Base-by-base conservation (phyloP, 2,329 filamentous ascomycete species). In the Neopestalotiopsis rosae region DNA sequence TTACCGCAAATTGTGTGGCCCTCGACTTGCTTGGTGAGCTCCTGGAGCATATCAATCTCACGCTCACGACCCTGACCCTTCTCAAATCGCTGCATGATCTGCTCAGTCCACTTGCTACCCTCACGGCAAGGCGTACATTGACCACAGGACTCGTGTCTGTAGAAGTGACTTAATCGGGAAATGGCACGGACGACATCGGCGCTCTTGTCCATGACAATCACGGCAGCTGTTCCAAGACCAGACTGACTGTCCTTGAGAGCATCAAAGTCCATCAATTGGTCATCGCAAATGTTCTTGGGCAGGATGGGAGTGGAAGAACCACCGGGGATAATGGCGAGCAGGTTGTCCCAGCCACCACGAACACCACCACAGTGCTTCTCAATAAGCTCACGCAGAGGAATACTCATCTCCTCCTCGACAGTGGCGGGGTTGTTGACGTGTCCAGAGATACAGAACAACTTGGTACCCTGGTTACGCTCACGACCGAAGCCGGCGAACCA, bases 71-170 rank as follows among this genome's bases (percentile, higher is more conserved):
- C 96, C 82, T 94, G 90, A 69, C 96, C 96, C 81, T 93, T 92
- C 87, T 97, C 94, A 76, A 99, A 97, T 68, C 96, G 92, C 82
- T 92, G 87, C 96, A 99, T 98, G 82, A 99, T 98, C 87, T 99
- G 95, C 83, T 97, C 93, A 12, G 95, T 98, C 96, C 96, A 99
- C 86, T 97, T 98, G 87, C 92, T 97, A 74, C 96, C 96, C 85
- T 99, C 96, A 80, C 96, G 93, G 89, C 96, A 99, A n/a, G 96
- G 96, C 69, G 96, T 99, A 87, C 96, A 99, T 86, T 99, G 96
- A 70, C 96, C 96, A 82, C 96, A 99, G 74, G 91, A 95, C 87
- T 99, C 96, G 86, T 99, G 96, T 83, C 95, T 93, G 88, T 99
- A 99, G 87, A 99, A 99, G 81, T 95, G 94, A 77, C 93, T 94